Evolutionary conservation across 352 stramenopile genomes (phyloP), one percentile per base, ranked within the genome.

Genomic region (Thraustochytrium sp.): DNA sequence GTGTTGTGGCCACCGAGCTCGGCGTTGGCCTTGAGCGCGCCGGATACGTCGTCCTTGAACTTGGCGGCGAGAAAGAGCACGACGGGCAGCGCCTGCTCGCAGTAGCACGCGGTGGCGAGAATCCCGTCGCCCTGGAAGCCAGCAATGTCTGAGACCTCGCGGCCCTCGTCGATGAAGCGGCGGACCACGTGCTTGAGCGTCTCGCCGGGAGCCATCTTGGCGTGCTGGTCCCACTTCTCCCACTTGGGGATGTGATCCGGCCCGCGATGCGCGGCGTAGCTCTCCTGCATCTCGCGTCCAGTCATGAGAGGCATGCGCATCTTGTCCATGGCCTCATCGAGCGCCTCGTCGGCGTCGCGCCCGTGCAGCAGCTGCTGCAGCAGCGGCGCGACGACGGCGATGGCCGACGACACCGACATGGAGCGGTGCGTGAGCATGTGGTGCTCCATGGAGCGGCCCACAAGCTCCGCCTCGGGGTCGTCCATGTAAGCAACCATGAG

Each of bases 181-280:
- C 46, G 59, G 8, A 72, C 40, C 26, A 86, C 78, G 3, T 86
- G 76, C 63, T 84, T 85, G 3, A 84, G 72, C 5, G 77, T 82
- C 55, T 85, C 53, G 16, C 56, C 59, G 9, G 48, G 56, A 3
- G 59, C 59, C 59, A 56, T 61, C 48, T 80, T 53, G 76, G 85
- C 83, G 49, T 86, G 84, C 56, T 86, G 84, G n/a, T 74, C 37
- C 84, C 84, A 86, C 54, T 86, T 86, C 82, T 86, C 55, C 42
- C 56, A 44, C 51, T 85, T 85, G 9, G 84, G 84, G 44, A 86
- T 86, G 11, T 65, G 64, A 29, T 77, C 77, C 13, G 84, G 84
- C 26, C 76, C 80, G 29, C 54, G n/a, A 31, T 72, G 59, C 8
- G 13, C 31, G 18, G 84, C 84, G 40, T 86, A 86, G 63, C 61